Base-by-base conservation (phyloP, 1,284 basidiomycete species). In the Somion occarium region DNA sequence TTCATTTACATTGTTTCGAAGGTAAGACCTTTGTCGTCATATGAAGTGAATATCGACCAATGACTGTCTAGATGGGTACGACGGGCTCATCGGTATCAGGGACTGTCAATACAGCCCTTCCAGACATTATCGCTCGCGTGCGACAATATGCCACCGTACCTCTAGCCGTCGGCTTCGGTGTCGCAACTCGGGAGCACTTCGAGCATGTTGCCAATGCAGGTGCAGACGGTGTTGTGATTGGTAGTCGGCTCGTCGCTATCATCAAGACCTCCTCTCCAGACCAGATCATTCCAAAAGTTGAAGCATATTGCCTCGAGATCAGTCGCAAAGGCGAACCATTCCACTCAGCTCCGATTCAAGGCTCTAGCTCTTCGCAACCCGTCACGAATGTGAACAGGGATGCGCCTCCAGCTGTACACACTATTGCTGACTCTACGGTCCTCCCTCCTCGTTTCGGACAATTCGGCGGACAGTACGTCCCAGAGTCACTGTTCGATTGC, bases 1-100 rank as follows among this genome's bases (percentile, higher is more conserved):
- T 99, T 99, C 76, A 93, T 99, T 61, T 99, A 99, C 68, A 86
- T 99, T 49, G 93, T 97, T 9, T 94, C 91, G 34, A 93, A 91
- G 75, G 90, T 89, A 59, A 45, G 34, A 22, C n/a, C 22, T 43
- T n/a, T 30, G 37, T 30, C 34, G 15, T 39, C 23, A 18, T 2
- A 26, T 39, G 20, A 20, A 37, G 9, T 19, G n/a, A n/a, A 5
- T 24, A 22, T 20, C 15, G 20, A 13, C 13, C 19, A 27, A 22
- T 26, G 41, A 44, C 13, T 24, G 22, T 18, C 12, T 60, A 97
- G 91, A 98, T 99, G 94, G 96, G 96, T 24, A 96, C 92, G 1
- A 99, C 96, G 1, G 97, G 96, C 38, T 98, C 94, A 2, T 90
- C 92, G 1, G 83, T 84, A 22, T 72, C 76, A 37, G 81, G 83